A percentile compares a stretch with the other conserved stretches of the same genome.
Conservation (phyloP, 1,139 yeast species). For the Saccharomyces hybrid region DNA sequence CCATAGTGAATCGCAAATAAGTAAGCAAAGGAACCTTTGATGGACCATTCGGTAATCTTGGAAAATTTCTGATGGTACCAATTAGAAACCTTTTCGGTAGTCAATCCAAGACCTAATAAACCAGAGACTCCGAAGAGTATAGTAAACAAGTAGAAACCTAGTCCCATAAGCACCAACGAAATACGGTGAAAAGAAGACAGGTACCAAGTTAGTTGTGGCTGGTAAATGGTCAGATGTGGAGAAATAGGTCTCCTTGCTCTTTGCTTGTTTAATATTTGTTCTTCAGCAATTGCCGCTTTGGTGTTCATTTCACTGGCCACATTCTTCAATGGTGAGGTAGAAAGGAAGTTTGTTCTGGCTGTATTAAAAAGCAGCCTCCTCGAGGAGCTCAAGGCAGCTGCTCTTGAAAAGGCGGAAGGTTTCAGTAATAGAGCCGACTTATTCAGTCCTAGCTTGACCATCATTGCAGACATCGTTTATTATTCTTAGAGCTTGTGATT, state of each 20-base stretch:
- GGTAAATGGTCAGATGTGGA: constrained; percentile 79
- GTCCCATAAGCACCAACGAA: constrained; percentile 76
- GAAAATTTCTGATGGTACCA: constrained; percentile 49
- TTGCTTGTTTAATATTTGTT: constrained; percentile 66
- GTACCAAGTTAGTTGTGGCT: constrained; percentile 76
- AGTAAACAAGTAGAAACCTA: constrained; percentile 68
- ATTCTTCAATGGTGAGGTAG: neutral
- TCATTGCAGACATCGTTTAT: neutral
- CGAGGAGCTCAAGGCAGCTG: neutral
- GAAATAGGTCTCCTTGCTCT: constrained; percentile 81
- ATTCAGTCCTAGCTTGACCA: neutral
- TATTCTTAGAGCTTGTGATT: neutral
- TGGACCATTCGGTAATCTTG: constrained; percentile 46
- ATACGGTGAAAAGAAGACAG: constrained; percentile 77
- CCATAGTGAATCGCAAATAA: constrained; percentile 78
- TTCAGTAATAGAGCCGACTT: neutral
- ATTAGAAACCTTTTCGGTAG: constrained; percentile 50
- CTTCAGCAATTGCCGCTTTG: constrained; percentile 37
- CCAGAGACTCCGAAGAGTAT: constrained; percentile 68
- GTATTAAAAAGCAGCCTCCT: neutral
- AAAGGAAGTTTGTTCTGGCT: neutral
- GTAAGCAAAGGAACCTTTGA: constrained; percentile 62
- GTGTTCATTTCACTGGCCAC: neutral
- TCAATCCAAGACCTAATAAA: constrained; percentile 52
- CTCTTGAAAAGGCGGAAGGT: neutral